Base-by-base conservation (phyloP, 169 alveolate genomes). In the Sarcocystis neurona region DNA sequence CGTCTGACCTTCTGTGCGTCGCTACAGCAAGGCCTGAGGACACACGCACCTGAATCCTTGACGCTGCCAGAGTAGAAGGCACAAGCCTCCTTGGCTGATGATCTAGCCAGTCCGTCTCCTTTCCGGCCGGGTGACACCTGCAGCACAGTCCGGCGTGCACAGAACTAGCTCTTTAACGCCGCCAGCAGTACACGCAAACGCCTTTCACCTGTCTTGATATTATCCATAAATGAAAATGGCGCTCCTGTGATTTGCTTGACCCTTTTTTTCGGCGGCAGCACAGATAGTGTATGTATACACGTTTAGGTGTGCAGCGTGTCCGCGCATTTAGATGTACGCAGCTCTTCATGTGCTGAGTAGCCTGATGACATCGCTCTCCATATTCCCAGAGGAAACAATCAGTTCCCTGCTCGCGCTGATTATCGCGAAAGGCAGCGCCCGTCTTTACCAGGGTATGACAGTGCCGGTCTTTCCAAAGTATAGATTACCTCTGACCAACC, bases 111-210 rank as follows among this genome's bases (percentile, higher is more conserved):
- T 72, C 82, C 1, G 32, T 39, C 34, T 72, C 82, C 56, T 72
- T 72, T 20, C 82, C 82, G 15, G 82, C 82, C 18, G 82, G 58
- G 34, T 37, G 58, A 32, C 34, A 39, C 34, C 82, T 72, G 82
- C 39, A 18, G 2, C 23, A 39, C 53, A 37, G 56, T 0, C 23
- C 23, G 12, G 66, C 66, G 66, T 53, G 66, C 23, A 23, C 12
- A 53, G 12, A 23, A 15, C 30, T 12, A 23, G 23, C 30, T 23
- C 66, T 23, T 12, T 15, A 15, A 23, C 30, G 23, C 30, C 23
- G 66, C 66, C 30, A 53, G 66, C 66, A 53, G 30, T 53, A 12
- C 12, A 12, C 66, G 23, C 66, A 53, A 53, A 23, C 12, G 30
- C 66, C 12, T 23, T 15, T 15, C 23, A 53, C 30, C 66, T 53